Base-by-base conservation (phyloP, 441 rosid species). In the Pelargonium cotyledonis region DNA sequence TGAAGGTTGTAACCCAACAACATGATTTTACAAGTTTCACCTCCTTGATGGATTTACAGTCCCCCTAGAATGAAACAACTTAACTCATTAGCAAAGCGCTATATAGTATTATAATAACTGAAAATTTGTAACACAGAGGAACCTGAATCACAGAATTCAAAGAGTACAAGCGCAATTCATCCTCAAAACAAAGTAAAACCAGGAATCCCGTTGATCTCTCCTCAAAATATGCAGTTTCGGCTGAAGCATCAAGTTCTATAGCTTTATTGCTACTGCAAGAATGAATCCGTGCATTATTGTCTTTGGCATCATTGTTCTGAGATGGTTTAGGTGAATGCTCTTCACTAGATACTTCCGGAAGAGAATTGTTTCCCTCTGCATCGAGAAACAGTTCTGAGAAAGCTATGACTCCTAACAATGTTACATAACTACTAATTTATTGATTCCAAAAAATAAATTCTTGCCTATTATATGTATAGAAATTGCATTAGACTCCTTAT, bases 1-100 rank as follows among this genome's bases (percentile, higher is more conserved):
- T 82, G 41, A 88, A 80, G 74, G 71, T 77, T 76, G 88, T 69
- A 72, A 85, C 81, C 96, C 95, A 90, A 79, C 95, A 83, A 72
- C 96, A 92, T 46, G 85, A 86, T 63, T 84, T 86, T 66, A 47
- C 74, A 62, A 88, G 88, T 72, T 77, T 80, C 68, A 86, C 81
- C 77, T 77, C 79, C 74, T 23, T 73, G 68, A 78, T 53, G 75
- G 85, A 79, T 70, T 80, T 80, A 62, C 62, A 55, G 63, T 79
- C 79, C 74, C 87, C 90, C 96, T 90, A 80, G 79, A 81, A 79
- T 69, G 69, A 77, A 66, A 72, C 79, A 73, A 67, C 65, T 68
- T 75, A 70, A 70, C 68, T 76, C 55, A 62, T 65, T 71, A 65
- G 73, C 64, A 71, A 75, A 71, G 53, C 29, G 67, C 72, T 63